These are phyloP conservation scores for Phytophthora niederhauseri DNA, from an alignment of 352 stramenopile genomes.

Conservation along the genomic window DNA sequence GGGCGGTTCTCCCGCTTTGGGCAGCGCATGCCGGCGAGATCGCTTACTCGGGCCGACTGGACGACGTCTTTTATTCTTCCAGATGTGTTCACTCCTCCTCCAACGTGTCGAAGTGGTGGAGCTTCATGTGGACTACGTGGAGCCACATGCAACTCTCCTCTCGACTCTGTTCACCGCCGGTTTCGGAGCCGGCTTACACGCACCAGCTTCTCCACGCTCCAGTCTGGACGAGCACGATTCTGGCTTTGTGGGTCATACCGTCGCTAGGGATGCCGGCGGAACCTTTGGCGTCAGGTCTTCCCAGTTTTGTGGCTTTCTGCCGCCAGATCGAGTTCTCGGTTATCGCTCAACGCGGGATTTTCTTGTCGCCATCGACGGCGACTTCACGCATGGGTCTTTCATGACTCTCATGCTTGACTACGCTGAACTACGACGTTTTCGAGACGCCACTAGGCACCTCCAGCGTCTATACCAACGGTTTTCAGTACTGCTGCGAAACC, in stretches of 20 bases:
- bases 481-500: neutral
- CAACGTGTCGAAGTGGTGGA: too few species aligned
- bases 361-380: neutral
- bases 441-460: neutral
- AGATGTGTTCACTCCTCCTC: too few species aligned
- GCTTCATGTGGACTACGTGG: too few species aligned
- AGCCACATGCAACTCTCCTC: too few species aligned
- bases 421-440: neutral
- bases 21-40: too few species aligned
- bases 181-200: neutral
- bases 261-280: neutral
- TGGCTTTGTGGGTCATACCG: neutral
- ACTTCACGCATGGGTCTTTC: neutral
- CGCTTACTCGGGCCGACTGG: too few species aligned
- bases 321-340: neutral
- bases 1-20: too few species aligned
- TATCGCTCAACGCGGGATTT: neutral
- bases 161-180: too few species aligned
- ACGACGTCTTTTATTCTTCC: too few species aligned
- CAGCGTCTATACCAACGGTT: neutral
- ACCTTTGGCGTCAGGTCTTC: neutral
- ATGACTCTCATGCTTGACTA: neutral
- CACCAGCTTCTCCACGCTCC: neutral
- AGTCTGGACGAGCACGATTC: neutral
- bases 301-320: neutral